Evolutionary conservation across 2,329 filamentous ascomycete genomes (phyloP), one percentile per base, ranked within the genome.

Genomic region (Nigrospora osmanthi): DNA sequence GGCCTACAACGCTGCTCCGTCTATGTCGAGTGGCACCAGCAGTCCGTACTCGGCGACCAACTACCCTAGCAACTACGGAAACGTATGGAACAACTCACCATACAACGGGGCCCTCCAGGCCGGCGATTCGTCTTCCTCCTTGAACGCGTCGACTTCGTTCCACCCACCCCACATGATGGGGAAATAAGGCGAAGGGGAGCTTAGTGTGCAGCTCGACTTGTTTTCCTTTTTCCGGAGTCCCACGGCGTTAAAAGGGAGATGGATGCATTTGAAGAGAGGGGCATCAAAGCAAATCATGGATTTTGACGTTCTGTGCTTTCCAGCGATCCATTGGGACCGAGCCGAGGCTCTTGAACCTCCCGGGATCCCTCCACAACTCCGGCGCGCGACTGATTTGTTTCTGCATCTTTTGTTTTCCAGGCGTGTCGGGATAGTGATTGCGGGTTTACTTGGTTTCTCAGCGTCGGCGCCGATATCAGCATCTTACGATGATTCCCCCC

Each of bases 371-470:
- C 23, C 6, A 28, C 23, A 10, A 28, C 23, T 28, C 23, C 23
- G 23, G 23, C 23, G 23, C 23, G 23, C 5, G 6, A 28, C 23
- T 28, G 23, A 28, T 44, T 61, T 52, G 47, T 54, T 49, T 52
- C 52, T 54, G 53, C 55, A 57, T 55, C 43, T 58, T 48, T 52
- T 52, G 55, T 57, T 62, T 60, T 56, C 51, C 51, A 49, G 49
- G 50, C 40, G 40, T 45, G 46, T 47, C 47, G 52, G 50, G 51
- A 49, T 55, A 47, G 51, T 54, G 47, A 43, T 49, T 48, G 48
- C 54, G 51, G 28, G 19, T 33, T 42, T 42, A 19, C 35, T 42
- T 59, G 51, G 51, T 53, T 59, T 45, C 50, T 50, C 52, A 60
- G 58, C 56, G 57, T 55, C 40, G 54, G 58, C 56, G 56, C 58